phyloP scores from a whole-genome alignment of 257 asterid species.

The Capsicum rhomboideum region DNA sequence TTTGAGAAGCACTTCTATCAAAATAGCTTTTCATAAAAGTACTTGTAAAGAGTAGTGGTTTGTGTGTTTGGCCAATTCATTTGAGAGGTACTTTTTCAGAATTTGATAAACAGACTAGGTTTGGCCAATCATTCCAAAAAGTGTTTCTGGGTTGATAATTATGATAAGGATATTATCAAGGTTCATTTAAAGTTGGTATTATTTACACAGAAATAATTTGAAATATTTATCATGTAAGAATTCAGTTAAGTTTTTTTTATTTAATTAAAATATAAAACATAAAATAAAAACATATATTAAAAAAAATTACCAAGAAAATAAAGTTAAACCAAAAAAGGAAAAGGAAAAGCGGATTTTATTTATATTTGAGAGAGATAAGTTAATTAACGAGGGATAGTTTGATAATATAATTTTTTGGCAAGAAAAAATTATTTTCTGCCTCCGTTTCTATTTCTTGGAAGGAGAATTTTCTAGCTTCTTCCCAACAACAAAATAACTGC shows the following conservation, averaged over 20 bases:
- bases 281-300: not conserved
- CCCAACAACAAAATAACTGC: not conserved
- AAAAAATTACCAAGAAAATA: not conserved
- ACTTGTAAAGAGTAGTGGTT: not conserved
- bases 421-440: not conserved
- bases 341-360: not conserved
- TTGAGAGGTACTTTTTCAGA: not conserved
- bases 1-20: not conserved
- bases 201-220: not conserved
- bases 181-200: not conserved
- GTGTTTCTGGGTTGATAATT: not conserved
- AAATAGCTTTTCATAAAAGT: not conserved
- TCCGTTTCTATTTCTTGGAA: not conserved
- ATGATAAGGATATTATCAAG: not conserved
- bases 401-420: not conserved
- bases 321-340: not conserved
- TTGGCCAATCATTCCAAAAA: not conserved
- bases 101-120: not conserved
- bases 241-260: not conserved
- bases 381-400: not conserved
- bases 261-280: not conserved
- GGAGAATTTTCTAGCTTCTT: not conserved
- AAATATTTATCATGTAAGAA: not conserved
- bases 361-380: not conserved
- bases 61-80: not conserved